phyloP scores from a whole-genome alignment of 192 early-diverging fungal genomes.

The Dissophora globulifera region DNA sequence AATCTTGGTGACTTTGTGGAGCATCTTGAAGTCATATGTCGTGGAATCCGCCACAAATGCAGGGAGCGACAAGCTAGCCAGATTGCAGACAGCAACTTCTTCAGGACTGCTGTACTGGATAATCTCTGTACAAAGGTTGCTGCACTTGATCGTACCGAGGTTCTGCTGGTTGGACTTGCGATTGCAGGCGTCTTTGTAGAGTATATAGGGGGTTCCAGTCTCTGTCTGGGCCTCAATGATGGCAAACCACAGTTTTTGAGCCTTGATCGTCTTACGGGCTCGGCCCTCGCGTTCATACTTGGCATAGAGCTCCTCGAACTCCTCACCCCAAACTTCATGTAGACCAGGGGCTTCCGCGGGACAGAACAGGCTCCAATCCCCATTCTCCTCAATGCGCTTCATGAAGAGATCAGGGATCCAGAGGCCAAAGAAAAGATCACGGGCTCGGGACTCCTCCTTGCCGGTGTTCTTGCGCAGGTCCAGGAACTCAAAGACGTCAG shows the following conservation, averaged over 20 bases:
- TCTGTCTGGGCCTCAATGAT: constrained; percentile 96
- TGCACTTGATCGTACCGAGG: constrained; percentile 98
- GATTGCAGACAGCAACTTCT: constrained; percentile 97
- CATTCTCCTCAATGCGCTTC: constrained; percentile 92
- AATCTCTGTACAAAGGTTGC: constrained; percentile 98
- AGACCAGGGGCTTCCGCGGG: constrained; percentile 93
- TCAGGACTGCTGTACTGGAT: constrained; percentile 95
- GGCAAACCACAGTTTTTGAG: constrained; percentile 97
- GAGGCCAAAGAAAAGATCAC: constrained; percentile 96
- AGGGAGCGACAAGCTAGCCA: constrained; percentile 93
- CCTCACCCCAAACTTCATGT: constrained; percentile 91
- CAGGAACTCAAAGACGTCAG: constrained; percentile 96
- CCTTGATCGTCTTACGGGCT: constrained; percentile 88
- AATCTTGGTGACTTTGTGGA: constrained; percentile 88
- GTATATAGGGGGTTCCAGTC: constrained; percentile 97
- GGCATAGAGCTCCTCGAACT: constrained; percentile 89
- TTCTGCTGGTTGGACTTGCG: constrained; percentile 99
- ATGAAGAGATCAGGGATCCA: constrained; percentile 99
- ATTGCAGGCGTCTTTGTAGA: constrained; percentile 99
- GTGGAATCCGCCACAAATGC: constrained; percentile 75
- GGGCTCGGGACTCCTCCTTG: constrained; percentile 96
- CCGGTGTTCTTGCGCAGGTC: constrained; percentile 98
- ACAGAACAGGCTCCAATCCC: constrained; percentile 95
- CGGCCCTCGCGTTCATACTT: constrained; percentile 87
- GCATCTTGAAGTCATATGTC: constrained; percentile 84